Base-by-base conservation (phyloP, 257 asterid species). In the Nicotiana noctiflora region DNA sequence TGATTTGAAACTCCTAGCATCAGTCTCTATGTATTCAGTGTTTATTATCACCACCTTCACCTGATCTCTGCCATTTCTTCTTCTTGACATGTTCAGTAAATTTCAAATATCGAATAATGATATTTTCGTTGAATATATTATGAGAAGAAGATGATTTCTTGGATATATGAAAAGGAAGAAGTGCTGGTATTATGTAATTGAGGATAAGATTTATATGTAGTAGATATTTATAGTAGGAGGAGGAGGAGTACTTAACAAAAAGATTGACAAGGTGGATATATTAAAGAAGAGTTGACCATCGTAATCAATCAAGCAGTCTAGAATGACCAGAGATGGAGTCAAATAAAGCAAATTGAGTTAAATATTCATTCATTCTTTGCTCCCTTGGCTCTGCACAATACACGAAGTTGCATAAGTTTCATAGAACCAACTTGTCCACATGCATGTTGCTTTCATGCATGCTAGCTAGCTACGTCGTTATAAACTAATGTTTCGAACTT, bases 41-140 rank as follows among this genome's bases (percentile, higher is more conserved):
- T 85, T 85, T 75, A 88, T 88, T 65, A 88, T 86, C 74, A 86
- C 87, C 23, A 88, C 87, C 82, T 85, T 88, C 57, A 88, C 87
- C 0, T 84, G 80, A 8, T 51, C 19, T 62, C 55, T 53, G 8
- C 8, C 0, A 3, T 17, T 77, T 77, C 5, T 56, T 4, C 23
- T 2, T 1, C 17, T 37, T 19, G 72, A 77, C 81, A 77, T 56
- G 12, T 37, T 25, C 27, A 2, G 6, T 68, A 40, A 40, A 3
- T 40, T 10, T 40, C 52, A 5, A 40, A 19, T 19, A 68, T 68
- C 10, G 23, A 56, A 49, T 37, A 37, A 1, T 37, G 6, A 37
- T 37, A 37, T 37, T 6, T 37, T 10, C 46, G 8, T 40, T 40
- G 3, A 7, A 34, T 25, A 40, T 40, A 40, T 40, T 40, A 1